phyloP scores from a whole-genome alignment of 257 asterid genomes.

The Cynanchum wilfordii region DNA sequence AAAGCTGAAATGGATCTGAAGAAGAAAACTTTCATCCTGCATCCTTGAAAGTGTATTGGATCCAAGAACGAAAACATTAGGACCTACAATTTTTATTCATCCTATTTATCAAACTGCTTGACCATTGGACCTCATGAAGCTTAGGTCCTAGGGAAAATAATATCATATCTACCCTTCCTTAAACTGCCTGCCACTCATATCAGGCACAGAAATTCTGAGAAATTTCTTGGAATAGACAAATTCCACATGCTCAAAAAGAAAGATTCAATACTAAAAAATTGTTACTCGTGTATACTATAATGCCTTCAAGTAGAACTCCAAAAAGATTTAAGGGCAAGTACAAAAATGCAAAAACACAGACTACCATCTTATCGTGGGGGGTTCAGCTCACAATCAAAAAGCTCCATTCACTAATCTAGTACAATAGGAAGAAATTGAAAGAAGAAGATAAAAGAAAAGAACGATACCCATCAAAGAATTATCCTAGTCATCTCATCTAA shows the following conservation, averaged over 20 bases:
- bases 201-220: background rate
- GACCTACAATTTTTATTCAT: background rate
- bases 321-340: background rate
- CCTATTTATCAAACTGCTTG: background rate
- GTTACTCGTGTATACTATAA: background rate
- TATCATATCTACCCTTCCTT: background rate
- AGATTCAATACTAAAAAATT: background rate
- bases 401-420: background rate
- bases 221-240: background rate
- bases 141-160: background rate
- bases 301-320: background rate
- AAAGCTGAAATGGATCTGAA: background rate
- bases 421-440: background rate
- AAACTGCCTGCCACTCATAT: background rate
- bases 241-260: background rate
- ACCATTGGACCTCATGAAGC: background rate
- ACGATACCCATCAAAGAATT: background rate
- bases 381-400: background rate
- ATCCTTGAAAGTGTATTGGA: background rate
- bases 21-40: background rate
- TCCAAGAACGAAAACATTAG: background rate
- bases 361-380: background rate
- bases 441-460: background rate
- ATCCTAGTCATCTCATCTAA: background rate
- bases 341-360: background rate